Evolutionary conservation across 1,139 yeast genomes (phyloP), one percentile per base, ranked within the genome.

Genomic region (Pichia norvegensis): DNA sequence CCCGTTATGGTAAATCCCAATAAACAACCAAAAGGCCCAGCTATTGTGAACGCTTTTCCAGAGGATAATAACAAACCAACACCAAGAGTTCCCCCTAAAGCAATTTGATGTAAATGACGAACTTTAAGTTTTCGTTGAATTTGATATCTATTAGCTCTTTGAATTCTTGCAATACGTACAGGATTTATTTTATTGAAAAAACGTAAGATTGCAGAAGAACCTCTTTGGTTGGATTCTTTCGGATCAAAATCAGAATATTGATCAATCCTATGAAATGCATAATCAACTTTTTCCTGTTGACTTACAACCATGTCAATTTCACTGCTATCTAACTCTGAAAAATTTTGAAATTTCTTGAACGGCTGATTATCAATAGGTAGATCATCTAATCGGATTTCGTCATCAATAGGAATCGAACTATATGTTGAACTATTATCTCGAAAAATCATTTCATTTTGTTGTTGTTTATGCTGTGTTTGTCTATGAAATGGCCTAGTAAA

Each of bases 1-100:
- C 94, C 94, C 36, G 86, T 76, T 11, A 85, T 65, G 0, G 73
- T 50, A 58, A 79, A 86, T 2, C 95, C 95, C 3, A 87, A 58
- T 10, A 85, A 62, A 2, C 88, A 76, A 0, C 95, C 95, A 47
- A 86, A 67, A 0, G 95, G 95, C 2, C 96, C 96, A 2, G 90
- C 83, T 19, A 80, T 78, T 25, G 82, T 73, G 44, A 87, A 72
- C 1, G 88, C 85, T 54, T 82, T 81, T 1, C 95, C 95, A n/a
- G 85, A 74, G 43, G 84, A 81, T 38, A 85, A 67, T 52, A 85
- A 73, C 17, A 85, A 64, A 0, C 95, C 95, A n/a, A 85, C 90
- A 1, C 95, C 95, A 5, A 85, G 66, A 0, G 92, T 83, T 1
- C 92, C 94, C 2, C 94, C 92, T 38, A 87, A 69, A 0, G 95